These are phyloP conservation scores for Ensete ventricosum DNA, from an alignment of 176 grass and related monocot genomes.

Conservation along the genomic window DNA sequence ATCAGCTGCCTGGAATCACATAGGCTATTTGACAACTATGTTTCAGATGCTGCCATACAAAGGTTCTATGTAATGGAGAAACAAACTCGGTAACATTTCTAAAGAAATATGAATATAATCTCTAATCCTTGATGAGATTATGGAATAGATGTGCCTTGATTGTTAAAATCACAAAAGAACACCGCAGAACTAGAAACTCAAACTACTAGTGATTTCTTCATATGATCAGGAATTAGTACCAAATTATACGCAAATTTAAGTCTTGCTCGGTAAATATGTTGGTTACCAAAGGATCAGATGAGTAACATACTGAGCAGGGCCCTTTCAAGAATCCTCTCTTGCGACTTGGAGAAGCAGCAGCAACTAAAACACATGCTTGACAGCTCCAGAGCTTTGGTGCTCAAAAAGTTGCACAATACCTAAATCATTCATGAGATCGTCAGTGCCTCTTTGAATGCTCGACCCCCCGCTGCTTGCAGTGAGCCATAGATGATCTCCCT, in stretches of 20 bases:
- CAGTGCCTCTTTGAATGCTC: conserved; percentile 20
- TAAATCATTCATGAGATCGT: not conserved
- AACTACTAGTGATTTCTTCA: too few species aligned
- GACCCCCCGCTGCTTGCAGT: conserved; percentile 6
- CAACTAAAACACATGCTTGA: too few species aligned
- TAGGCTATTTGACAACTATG: too few species aligned
- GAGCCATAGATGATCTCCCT: conserved; percentile 18
- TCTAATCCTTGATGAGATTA: not conserved
- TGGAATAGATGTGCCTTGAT: too few species aligned
- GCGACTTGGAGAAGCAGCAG: not conserved
- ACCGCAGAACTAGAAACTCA: too few species aligned
- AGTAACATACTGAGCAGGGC: not conserved
- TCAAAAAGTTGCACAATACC: not conserved
- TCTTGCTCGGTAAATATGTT: too few species aligned
- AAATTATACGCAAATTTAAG: not conserved
- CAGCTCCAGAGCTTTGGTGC: not conserved
- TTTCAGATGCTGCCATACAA: too few species aligned
- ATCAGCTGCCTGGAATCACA: too few species aligned
- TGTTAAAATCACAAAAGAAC: too few species aligned
- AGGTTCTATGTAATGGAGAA: too few species aligned
- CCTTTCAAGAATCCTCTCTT: conserved; percentile 1
- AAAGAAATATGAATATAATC: not conserved
- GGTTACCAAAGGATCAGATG: not conserved
- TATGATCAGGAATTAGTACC: too few species aligned
- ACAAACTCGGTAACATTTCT: not conserved